Base-by-base conservation (phyloP, 805 yeast species). In the Kregervanrija delftensis region DNA sequence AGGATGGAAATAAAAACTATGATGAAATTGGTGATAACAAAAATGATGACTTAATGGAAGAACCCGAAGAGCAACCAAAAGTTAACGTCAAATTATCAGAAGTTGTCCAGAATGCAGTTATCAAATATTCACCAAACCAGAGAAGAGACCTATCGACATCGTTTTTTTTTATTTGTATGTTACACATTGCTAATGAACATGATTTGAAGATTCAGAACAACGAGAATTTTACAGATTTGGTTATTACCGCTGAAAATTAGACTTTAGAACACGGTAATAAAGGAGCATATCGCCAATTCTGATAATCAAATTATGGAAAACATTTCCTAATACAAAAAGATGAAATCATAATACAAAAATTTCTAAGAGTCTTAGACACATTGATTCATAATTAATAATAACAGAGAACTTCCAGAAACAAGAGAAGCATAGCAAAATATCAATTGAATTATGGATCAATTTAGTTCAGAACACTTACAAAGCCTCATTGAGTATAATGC, bases 151-250 rank as follows among this genome's bases (percentile, higher is more conserved):
- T 89, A 8, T 83, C 95, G 1, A 87, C 96, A 1, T 83, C 95
- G 63, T 85, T 85, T 61, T 85, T 86, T 56, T 88, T 88, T 55
- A 86, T 88, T 46, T 85, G 95, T 54, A 64, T 87, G 55, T 65
- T 88, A 33, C 96, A 88, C 64, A 67, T 88, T 51, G 95, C 96
- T 11, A 88, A 89, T 58, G 96, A 88, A 60, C 81, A 85, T 56
- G 91, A 90, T 1, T 67, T 88, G 30, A 58, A 67, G 6, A 72
- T 88, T 8, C 66, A 69, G 13, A 74, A 76, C 48, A 74, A 67
- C 9, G 74, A 67, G 5, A 44, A 45, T n/a, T 40, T 42, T 35
- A 38, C 45, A 1, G 63, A 60, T 46, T 36, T 60, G 13, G 41
- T 39, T 2, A 56, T 58, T 3, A 50, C 41, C n/a, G 53, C 41